Base-by-base conservation (phyloP, 352 stramenopile species). In the Thalassiosira mediterranea region DNA sequence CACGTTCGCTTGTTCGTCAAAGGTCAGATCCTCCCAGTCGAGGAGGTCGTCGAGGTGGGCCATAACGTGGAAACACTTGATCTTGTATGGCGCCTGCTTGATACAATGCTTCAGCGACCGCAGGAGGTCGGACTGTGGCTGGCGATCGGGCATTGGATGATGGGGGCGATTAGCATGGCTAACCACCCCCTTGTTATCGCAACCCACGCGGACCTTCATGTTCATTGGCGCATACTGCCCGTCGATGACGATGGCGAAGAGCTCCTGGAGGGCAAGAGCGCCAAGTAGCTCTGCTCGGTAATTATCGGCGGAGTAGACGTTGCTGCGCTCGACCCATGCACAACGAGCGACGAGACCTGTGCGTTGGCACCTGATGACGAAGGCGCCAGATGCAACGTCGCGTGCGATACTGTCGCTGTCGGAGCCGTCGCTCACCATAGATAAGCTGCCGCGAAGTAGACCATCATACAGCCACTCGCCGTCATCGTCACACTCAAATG, bases 121-220 rank as follows among this genome's bases (percentile, higher is more conserved):
- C 13, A 81, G 60, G 4, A 81, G 4, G 61, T 81, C 72, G 17
- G 47, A 37, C 31, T 76, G 72, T 17, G 23, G 1, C 29, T 81
- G 64, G n/a, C n/a, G n/a, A n/a, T n/a, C n/a, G n/a, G n/a, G n/a
- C n/a, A n/a, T 4, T 62, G 21, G 15, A 1, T n/a, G 8, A 7
- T 44, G 0, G 0, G 26, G 32, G 34, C 53, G 17, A 21, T 68
- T 81, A 0, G 63, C 64, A 57, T 81, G 72, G 2, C 28, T 46
- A 2, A 63, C 54, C 0, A 75, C 72, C 8, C 72, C 72, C 11
- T 44, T 48, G 17, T 81, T 81, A 32, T 81, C 58, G 17, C 34
- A 65, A 72, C 29, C 48, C 15, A 5, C 74, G 49, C 3, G 21
- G 17, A 31, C 21, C 34, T 1, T 19, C 25, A 13, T 38, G 17